phyloP scores from a whole-genome alignment of 75 land plant species.

The Chamaecyparis obtusa region DNA sequence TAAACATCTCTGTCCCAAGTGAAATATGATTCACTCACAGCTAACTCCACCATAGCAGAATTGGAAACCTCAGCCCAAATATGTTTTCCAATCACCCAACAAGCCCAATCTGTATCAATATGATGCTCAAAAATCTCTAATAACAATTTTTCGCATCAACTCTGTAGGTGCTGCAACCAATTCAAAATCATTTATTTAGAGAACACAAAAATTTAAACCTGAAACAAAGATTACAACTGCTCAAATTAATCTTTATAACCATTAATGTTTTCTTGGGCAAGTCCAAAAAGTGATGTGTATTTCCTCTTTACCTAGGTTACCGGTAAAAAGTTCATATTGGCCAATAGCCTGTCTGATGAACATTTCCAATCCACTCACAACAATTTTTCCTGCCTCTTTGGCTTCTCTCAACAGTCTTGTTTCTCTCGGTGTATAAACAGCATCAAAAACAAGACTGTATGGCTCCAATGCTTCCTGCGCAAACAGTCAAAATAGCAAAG shows the following conservation, averaged over 20 bases:
- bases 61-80: neutral
- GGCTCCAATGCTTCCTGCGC: slow-evolving; percentile 50
- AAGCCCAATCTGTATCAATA: neutral
- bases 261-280: neutral
- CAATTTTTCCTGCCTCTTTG: slow-evolving; percentile 49
- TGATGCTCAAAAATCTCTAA: slow-evolving; percentile 8
- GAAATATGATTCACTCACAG: neutral
- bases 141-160: slow-evolving; percentile 17
- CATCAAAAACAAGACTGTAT: slow-evolving; percentile 73
- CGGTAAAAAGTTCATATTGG: slow-evolving; percentile 70
- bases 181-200: neutral
- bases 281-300: neutral
- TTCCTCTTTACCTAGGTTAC: slow-evolving; percentile 33
- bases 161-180: slow-evolving; percentile 21
- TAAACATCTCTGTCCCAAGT: neutral
- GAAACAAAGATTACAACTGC: neutral
- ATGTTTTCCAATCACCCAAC: neutral
- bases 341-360: slow-evolving; percentile 70
- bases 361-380: slow-evolving; percentile 79
- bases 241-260: neutral
- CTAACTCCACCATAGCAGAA: neutral
- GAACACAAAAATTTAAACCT: neutral
- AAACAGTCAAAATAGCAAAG: neutral
- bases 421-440: slow-evolving; percentile 64
- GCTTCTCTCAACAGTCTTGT: slow-evolving; percentile 68